These are phyloP conservation scores for Kernera saxatilis DNA, from an alignment of 345 rosid species.

Conservation along the genomic window DNA sequence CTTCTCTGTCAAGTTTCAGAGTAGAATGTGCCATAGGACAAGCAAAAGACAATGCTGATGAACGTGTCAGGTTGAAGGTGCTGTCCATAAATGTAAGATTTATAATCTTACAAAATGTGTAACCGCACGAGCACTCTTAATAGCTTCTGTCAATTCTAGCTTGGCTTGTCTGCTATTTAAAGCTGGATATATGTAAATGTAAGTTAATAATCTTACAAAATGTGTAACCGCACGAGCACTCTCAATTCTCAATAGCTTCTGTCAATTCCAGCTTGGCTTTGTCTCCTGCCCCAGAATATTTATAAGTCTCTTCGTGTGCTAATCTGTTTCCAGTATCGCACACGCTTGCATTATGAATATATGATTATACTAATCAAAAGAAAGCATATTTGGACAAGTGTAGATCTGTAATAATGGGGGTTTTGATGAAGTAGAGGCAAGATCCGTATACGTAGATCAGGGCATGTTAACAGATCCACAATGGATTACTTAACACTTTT, in stretches of 20 bases:
- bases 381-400: not conserved
- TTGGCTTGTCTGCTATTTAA: slow-evolving; percentile 15
- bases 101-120: not conserved
- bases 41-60: not conserved
- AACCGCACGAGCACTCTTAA: slow-evolving; percentile 13
- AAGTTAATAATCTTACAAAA: not conserved
- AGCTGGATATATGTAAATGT: too few relatives aligned
- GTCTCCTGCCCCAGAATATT: not conserved
- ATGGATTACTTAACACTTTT: not conserved
- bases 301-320: slow-evolving; percentile 5
- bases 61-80: not conserved
- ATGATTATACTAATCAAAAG: not conserved
- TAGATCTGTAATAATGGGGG: not conserved
- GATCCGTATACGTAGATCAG: slow-evolving; percentile 9
- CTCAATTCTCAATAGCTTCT: not conserved
- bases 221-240: slow-evolving; percentile 13
- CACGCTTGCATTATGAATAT: slow-evolving; percentile 5
- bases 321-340: slow-evolving; percentile 6
- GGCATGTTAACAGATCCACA: not conserved
- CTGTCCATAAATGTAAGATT: not conserved
- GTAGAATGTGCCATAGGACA: not conserved
- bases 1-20: not conserved
- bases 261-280: slow-evolving; percentile 9
- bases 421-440: not conserved
- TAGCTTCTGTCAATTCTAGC: not conserved